These are phyloP conservation scores for Arthroderma sp. DNA, from an alignment of 2,329 filamentous ascomycete species.

Conservation along the genomic window DNA sequence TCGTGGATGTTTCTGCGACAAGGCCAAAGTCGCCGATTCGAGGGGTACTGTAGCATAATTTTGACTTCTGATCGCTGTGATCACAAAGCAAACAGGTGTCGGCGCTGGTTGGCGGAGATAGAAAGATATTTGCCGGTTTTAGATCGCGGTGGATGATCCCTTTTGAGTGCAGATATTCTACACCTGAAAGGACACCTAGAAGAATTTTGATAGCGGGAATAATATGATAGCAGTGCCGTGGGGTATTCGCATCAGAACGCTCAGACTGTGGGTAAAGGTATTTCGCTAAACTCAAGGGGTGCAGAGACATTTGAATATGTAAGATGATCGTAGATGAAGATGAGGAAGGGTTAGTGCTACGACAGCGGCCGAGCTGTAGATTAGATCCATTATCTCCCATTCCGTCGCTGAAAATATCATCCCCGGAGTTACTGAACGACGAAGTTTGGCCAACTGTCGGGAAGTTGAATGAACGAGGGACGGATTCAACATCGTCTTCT, in stretches of 20 bases:
- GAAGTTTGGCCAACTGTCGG: conserved; percentile 22
- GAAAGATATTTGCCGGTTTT: conserved; percentile 56
- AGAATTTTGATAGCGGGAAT: conserved; percentile 44
- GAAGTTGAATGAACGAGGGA: conserved; percentile 29
- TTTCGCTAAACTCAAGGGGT: conserved; percentile 48
- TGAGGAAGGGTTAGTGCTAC: neutral
- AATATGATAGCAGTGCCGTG: conserved; percentile 50
- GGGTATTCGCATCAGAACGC: conserved; percentile 11
- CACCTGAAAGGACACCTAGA: conserved; percentile 47
- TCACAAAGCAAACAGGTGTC: conserved; percentile 35
- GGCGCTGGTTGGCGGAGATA: conserved; percentile 32
- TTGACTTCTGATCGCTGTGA: conserved; percentile 7
- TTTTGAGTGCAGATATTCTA: conserved; percentile 50
- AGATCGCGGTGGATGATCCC: conserved; percentile 53
- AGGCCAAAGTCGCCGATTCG: conserved; percentile 58
- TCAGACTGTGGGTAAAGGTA: conserved; percentile 36
- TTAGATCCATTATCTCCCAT: conserved; percentile 24
- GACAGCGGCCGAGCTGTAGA: conserved; percentile 17
- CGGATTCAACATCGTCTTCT: conserved; percentile 35
- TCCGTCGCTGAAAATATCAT: conserved; percentile 31
- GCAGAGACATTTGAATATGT: conserved; percentile 56
- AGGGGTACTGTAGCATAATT: conserved; percentile 35
- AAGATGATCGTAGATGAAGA: conserved; percentile 31
- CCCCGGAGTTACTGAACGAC: conserved; percentile 20
- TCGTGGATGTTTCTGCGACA: conserved; percentile 41